Conservation (phyloP, 306 rosid species). For the Leucaena leucocephala region DNA sequence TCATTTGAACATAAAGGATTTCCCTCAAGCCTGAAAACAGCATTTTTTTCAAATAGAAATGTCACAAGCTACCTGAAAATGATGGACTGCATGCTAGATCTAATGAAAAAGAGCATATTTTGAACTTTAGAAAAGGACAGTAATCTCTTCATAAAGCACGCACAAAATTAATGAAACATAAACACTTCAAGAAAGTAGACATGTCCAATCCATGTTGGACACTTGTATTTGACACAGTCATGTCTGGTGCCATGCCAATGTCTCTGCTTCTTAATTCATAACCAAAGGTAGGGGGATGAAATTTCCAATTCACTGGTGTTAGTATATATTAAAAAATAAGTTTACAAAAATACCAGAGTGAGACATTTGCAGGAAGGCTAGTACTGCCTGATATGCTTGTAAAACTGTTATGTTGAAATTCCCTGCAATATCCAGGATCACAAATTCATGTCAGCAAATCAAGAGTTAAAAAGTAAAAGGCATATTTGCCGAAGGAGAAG, state of each 20-base stretch:
- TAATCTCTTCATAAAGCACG: neutral
- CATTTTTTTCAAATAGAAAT: slow-evolving; percentile 11
- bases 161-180: neutral
- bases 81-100: neutral
- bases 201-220: neutral
- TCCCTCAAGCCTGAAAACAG: slow-evolving; percentile 75
- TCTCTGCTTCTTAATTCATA: neutral
- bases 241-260: neutral
- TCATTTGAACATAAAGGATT: slow-evolving; percentile 71
- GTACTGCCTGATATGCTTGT: slow-evolving; percentile 57
- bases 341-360: slow-evolving; percentile 62
- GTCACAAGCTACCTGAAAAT: slow-evolving; percentile 8
- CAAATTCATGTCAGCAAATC: slow-evolving; percentile 29
- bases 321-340: slow-evolving; percentile 32
- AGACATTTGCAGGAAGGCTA: slow-evolving; percentile 63
- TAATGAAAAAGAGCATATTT: slow-evolving; percentile 2
- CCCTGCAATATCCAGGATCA: slow-evolving; percentile 57
- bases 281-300: neutral
- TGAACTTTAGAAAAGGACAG: neutral
- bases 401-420: slow-evolving; percentile 68
- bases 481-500: slow-evolving; percentile 13
- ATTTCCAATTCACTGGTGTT: neutral
- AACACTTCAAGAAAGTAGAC: neutral
- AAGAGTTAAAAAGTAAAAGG: neutral
- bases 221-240: neutral